Percentiles rank a stretch among this genome's conserved stretches.
phyloP scores from a whole-genome alignment of 495 filamentous ascomycete genomes.

The Neurospora africana region DNA sequence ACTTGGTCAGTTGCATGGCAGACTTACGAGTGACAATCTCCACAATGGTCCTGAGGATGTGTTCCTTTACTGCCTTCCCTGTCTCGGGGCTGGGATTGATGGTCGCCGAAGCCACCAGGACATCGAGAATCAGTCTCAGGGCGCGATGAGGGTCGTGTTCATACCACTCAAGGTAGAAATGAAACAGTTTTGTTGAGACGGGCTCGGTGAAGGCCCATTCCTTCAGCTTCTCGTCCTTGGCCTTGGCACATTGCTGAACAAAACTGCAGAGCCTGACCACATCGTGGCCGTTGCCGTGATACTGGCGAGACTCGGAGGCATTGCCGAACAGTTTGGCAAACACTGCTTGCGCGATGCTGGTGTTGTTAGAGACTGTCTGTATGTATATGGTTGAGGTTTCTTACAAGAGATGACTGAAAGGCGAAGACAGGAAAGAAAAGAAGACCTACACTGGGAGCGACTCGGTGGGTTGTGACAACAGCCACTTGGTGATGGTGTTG shows the following conservation, averaged over 20 bases:
- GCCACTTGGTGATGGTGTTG: constrained; percentile 24
- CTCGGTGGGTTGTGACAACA: constrained; percentile 12
- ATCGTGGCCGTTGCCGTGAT: constrained; percentile 26
- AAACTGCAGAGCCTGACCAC: constrained; percentile 45
- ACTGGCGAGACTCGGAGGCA: constrained; percentile 33
- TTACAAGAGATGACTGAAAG: neutral
- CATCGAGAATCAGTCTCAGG: constrained; percentile 59
- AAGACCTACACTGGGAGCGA: constrained; percentile 10
- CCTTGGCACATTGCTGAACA: constrained; percentile 42
- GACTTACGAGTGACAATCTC: constrained; percentile 40
- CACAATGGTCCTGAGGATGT: constrained; percentile 33
- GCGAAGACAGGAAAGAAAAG: neutral
- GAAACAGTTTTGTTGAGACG: constrained; percentile 50
- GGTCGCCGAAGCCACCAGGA: constrained; percentile 41
- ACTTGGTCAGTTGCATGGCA: constrained; percentile 47
- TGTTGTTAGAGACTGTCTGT: constrained; percentile 1
- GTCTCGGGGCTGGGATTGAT: constrained; percentile 35
- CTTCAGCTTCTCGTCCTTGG: constrained; percentile 25
- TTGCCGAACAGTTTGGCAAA: constrained; percentile 31
- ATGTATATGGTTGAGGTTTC: neutral
- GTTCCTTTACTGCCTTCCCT: constrained; percentile 23
- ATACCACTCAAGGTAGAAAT: constrained; percentile 62
- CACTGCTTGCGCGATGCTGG: constrained; percentile 18
- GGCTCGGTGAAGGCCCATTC: constrained; percentile 38
- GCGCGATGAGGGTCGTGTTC: constrained; percentile 65